A percentile compares a stretch with the other conserved stretches of the same genome.
Evolutionary conservation across 441 rosid species (phyloP).

Genomic region (Mallotus repandus): DNA sequence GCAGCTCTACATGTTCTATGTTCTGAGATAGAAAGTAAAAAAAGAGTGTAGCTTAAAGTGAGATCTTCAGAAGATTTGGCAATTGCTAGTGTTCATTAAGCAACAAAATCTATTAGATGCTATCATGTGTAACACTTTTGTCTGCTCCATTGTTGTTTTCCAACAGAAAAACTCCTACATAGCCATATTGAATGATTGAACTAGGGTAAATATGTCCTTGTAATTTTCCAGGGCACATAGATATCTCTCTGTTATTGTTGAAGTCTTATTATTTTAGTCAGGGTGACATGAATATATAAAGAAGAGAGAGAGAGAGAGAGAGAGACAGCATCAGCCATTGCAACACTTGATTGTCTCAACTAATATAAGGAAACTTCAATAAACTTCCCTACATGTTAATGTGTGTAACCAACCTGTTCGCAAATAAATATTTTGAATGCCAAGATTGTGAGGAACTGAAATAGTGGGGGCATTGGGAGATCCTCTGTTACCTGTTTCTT

Average conservation of each 20-base stretch:
- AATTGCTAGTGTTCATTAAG: not conserved
- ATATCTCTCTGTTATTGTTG: not conserved
- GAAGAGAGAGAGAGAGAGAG: too few relatives aligned
- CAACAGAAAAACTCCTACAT: not conserved
- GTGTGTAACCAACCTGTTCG: conserved; percentile 56
- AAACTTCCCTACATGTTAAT: conserved; percentile 5
- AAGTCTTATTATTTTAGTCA: conserved; percentile 4
- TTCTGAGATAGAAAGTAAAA: not conserved
- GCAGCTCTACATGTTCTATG: not conserved
- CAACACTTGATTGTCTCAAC: not conserved
- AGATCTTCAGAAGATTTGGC: not conserved
- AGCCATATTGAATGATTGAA: not conserved
- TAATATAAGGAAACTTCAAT: not conserved
- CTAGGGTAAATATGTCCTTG: not conserved
- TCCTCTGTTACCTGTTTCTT: conserved; percentile 75
- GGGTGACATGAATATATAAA: not conserved
- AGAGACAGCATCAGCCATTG: not conserved
- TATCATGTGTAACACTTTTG: not conserved
- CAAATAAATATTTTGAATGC: conserved; percentile 76
- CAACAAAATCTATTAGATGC: not conserved
- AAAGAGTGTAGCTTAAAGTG: not conserved
- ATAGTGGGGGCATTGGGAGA: conserved; percentile 86
- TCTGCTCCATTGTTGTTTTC: not conserved
- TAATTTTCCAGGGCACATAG: not conserved
- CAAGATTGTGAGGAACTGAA: conserved; percentile 82